Conservation (phyloP, 2,329 filamentous ascomycete species). For the Lecanicillium sp. region DNA sequence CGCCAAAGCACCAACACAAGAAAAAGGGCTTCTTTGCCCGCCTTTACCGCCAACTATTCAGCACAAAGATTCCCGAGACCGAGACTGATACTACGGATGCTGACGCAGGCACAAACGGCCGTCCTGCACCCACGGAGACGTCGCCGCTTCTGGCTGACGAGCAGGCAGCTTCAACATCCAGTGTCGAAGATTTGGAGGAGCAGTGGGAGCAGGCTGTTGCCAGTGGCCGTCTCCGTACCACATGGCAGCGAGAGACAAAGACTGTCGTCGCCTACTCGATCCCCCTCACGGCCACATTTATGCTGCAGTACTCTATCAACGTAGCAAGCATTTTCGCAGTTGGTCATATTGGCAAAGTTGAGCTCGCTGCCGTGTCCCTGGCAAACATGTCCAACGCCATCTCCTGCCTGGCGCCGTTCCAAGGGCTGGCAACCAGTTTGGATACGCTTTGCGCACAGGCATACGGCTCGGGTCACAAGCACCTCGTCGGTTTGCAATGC, state of each 20-base stretch:
- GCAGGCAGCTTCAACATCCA: constrained; percentile 30
- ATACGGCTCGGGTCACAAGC: constrained; percentile 83
- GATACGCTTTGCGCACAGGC: constrained; percentile 93
- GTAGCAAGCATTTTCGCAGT: constrained; percentile 74
- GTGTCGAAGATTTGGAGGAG: constrained; percentile 52
- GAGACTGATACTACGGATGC: constrained; percentile 29
- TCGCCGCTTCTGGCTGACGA: constrained; percentile 30
- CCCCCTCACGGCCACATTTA: constrained; percentile 63
- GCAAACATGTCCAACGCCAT: constrained; percentile 73
- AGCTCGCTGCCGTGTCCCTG: constrained; percentile 36
- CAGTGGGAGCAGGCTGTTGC: constrained; percentile 83
- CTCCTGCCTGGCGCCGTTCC: constrained; percentile 67
- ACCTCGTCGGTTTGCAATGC: constrained; percentile 75
- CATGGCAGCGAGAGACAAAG: constrained; percentile 83
- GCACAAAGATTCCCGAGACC: constrained; percentile 41
- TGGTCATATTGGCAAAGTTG: constrained; percentile 62
- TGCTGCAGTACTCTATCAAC: constrained; percentile 79
- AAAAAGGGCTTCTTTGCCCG: constrained; percentile 25
- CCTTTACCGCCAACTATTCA: constrained; percentile 42
- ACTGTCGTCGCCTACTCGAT: constrained; percentile 65
- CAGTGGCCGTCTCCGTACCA: constrained; percentile 74
- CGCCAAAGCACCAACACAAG: constrained; percentile 44
- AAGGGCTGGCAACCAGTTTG: constrained; percentile 80
- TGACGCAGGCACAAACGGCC: background rate
- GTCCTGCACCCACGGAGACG: constrained; percentile 23